phyloP scores from a whole-genome alignment of 768 basidiomycete genomes.

The Mycena sanguinolenta region DNA sequence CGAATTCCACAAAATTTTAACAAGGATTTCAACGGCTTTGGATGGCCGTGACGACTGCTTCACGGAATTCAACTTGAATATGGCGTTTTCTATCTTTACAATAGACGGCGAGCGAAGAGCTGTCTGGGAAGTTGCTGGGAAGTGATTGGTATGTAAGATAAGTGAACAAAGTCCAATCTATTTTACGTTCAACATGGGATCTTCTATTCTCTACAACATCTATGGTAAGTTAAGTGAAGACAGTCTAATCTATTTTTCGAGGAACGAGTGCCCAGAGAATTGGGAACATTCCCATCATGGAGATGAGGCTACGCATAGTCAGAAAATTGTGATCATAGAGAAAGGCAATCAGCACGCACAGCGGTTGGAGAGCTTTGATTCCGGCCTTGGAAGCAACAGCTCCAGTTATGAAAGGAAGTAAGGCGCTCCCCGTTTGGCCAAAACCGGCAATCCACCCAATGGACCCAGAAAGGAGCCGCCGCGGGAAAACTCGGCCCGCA shows the following conservation, averaged over 20 bases:
- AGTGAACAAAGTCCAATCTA: no score
- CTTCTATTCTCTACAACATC: no score
- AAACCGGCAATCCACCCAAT: constrained; percentile 79
- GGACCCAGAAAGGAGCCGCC: constrained; percentile 72
- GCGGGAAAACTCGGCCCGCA: constrained; percentile 69
- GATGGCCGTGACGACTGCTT: no score
- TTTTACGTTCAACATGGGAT: no score
- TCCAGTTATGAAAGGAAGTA: constrained; percentile 81
- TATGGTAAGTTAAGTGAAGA: no score
- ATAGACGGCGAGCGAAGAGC: no score
- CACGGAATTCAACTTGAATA: no score
- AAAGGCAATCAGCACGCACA: neutral
- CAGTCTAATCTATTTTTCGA: constrained; percentile 17
- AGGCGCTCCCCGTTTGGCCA: constrained; percentile 79
- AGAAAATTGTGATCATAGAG: constrained; percentile 14
- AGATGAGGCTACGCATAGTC: constrained; percentile 57
- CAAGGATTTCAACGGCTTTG: no score
- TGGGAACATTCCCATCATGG: constrained; percentile 70
- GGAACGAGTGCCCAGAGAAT: constrained; percentile 27
- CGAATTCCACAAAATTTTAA: no score
- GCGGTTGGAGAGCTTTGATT: constrained; percentile 45
- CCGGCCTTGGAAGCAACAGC: constrained; percentile 73
- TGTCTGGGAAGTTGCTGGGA: no score
- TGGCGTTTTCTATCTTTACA: no score
- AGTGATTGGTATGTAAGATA: no score